Conservation (phyloP, 768 basidiomycete genomes). For the Tulasnella sp. region DNA sequence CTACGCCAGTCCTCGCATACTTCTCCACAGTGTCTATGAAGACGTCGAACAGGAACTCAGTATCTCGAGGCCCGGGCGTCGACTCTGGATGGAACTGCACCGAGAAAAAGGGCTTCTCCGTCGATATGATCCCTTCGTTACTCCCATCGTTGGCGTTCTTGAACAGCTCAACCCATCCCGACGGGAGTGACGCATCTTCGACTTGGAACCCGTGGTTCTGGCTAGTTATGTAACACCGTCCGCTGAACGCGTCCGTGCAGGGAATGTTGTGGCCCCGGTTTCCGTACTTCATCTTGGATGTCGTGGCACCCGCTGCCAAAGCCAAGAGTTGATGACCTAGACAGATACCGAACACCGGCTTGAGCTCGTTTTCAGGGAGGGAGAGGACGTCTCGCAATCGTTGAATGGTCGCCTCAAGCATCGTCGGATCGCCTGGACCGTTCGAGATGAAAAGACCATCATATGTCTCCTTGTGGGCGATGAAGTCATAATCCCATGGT, state of each 20-base stretch:
- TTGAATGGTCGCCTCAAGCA: conserved; percentile 58
- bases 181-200: conserved; percentile 61
- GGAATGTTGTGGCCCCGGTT: conserved; percentile 99
- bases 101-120: conserved; percentile 90
- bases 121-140: conserved; percentile 95
- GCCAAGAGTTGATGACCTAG: conserved; percentile 96
- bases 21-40: conserved; percentile 83
- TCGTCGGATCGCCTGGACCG: conserved; percentile 93
- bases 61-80: conserved; percentile 92
- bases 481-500: conserved; percentile 93
- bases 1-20: conserved; percentile 45
- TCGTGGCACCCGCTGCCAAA: conserved; percentile 84
- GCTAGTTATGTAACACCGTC: conserved; percentile 96
- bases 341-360: conserved; percentile 96
- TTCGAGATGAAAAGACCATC: conserved; percentile 97
- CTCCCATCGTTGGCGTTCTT: conserved; percentile 93
- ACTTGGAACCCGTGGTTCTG: conserved; percentile 99
- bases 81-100: conserved; percentile 99
- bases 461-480: conserved; percentile 57
- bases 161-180: conserved; percentile 90
- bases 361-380: conserved; percentile 44
- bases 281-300: conserved; percentile 99
- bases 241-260: conserved; percentile 85
- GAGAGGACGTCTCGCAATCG: conserved; percentile 52
- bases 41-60: conserved; percentile 96